Percentiles rank a stretch among this genome's conserved stretches.
Evolutionary conservation across 805 yeast species (phyloP).

Genomic region (Cyberlindnera amylophila): DNA sequence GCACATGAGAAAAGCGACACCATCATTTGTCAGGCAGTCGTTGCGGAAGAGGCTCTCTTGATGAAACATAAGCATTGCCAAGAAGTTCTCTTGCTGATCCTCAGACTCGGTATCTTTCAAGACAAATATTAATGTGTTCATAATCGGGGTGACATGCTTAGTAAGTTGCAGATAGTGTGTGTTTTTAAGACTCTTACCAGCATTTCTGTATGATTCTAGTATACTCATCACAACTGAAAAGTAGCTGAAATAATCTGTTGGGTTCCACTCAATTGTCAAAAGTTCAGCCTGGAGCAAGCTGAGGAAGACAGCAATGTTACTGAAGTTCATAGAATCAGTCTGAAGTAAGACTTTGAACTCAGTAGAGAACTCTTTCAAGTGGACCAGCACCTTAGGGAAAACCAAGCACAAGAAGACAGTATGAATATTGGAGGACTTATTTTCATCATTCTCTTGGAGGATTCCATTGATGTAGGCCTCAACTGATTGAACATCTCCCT

Average conservation of each 20-base stretch:
- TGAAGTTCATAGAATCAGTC: conserved; percentile 19
- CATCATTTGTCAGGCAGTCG: conserved; percentile 33
- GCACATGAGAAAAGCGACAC: conserved; percentile 32
- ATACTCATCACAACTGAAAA: conserved; percentile 22
- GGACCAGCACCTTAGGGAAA: conserved; percentile 28
- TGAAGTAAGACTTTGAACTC: conserved; percentile 22
- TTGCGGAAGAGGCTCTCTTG: conserved; percentile 29
- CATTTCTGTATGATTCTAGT: conserved; percentile 20
- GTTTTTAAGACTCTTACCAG: conserved; percentile 17
- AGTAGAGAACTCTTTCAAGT: conserved; percentile 29
- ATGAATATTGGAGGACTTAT: conserved; percentile 13
- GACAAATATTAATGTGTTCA: conserved; percentile 19
- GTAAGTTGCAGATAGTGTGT: conserved; percentile 17
- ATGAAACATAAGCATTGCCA: conserved; percentile 29
- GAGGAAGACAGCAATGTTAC: conserved; percentile 22
- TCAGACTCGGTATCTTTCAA: conserved; percentile 17
- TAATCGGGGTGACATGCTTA: conserved; percentile 16
- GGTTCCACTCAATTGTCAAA: conserved; percentile 25
- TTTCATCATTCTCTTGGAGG: conserved; percentile 15
- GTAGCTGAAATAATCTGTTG: conserved; percentile 26
- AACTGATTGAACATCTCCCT: conserved; percentile 18
- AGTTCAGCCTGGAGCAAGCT: conserved; percentile 19
- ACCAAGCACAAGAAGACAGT: conserved; percentile 23
- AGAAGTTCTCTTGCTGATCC: conserved; percentile 28
- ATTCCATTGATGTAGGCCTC: conserved; percentile 21